These are phyloP conservation scores for Bryoerythrophyllum caledonicum DNA, from an alignment of 225 moss, liverwort and hornwort genomes.

Conservation along the genomic window DNA sequence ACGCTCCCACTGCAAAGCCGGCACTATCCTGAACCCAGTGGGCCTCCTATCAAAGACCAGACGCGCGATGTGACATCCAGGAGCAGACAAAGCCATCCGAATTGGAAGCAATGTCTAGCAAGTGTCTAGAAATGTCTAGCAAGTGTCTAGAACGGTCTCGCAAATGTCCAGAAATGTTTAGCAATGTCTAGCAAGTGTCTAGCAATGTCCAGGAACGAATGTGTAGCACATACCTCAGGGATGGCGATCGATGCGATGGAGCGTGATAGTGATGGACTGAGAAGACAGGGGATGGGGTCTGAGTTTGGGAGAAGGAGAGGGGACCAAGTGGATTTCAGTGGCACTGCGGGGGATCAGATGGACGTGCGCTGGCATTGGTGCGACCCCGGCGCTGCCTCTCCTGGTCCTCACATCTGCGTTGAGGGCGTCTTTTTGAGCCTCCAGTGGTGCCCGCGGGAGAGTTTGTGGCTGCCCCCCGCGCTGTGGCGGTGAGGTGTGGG, in stretches of 20 bases:
- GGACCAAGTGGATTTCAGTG: conserved; percentile 37
- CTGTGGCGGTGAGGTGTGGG: neutral
- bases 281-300: neutral
- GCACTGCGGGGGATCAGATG: conserved; percentile 22
- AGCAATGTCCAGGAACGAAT: too few species aligned
- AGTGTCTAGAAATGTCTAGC: too few species aligned
- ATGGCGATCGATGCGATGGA: neutral
- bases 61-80: neutral
- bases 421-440: neutral
- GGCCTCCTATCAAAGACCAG: neutral
- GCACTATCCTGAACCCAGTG: too few species aligned
- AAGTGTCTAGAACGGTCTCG: too few species aligned
- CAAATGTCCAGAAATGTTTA: too few species aligned
- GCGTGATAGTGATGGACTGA: neutral
- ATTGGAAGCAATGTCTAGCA: too few species aligned
- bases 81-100: too few species aligned
- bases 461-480: neutral
- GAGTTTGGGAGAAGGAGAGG: conserved; percentile 6
- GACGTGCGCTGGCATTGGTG: neutral
- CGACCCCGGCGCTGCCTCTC: too few species aligned
- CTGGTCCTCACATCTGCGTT: conserved; percentile 21
- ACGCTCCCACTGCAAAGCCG: neutral
- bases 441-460: neutral
- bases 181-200: too few species aligned
- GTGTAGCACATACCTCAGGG: neutral